Conservation (phyloP, 2,329 filamentous ascomycete genomes). For the Fusarium penzigii region DNA sequence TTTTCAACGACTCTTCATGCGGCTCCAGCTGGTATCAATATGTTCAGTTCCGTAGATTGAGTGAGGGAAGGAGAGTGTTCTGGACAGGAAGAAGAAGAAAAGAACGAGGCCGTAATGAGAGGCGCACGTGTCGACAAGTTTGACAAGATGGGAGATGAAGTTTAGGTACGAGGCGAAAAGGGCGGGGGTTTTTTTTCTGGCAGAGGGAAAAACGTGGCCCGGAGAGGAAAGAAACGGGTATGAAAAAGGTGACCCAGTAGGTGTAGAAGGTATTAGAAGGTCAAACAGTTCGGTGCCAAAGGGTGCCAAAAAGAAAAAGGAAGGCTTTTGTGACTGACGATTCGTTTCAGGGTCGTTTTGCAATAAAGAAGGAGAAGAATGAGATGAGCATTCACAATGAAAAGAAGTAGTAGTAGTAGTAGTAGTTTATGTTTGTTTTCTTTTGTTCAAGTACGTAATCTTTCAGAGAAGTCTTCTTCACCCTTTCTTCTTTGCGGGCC, state of each 20-base stretch:
- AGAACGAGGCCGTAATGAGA: slow-evolving; percentile 24
- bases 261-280: slow-evolving; percentile 10
- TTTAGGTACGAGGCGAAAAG: slow-evolving; percentile 30
- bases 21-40: slow-evolving; percentile 31
- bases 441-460: no score
- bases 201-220: slow-evolving; percentile 17
- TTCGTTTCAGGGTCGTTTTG: no score
- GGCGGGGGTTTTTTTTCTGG: slow-evolving; percentile 30
- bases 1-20: slow-evolving; percentile 39
- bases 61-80: slow-evolving; percentile 14
- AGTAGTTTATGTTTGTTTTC: no score
- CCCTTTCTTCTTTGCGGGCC: background rate
- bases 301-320: no score
- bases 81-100: slow-evolving; percentile 12
- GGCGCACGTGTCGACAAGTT: slow-evolving; percentile 35
- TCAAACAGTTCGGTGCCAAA: slow-evolving; percentile 14
- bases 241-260: slow-evolving; percentile 12
- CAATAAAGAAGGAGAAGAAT: no score
- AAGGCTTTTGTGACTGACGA: no score
- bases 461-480: no score
- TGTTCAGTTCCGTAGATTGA: slow-evolving; percentile 3
- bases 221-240: slow-evolving; percentile 30
- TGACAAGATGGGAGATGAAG: slow-evolving; percentile 25
- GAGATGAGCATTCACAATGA: no score
- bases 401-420: no score